Percentiles rank a stretch among this genome's conserved stretches.
Conservation (phyloP, 805 yeast genomes). For the Saccharomycopsis fodiens region DNA sequence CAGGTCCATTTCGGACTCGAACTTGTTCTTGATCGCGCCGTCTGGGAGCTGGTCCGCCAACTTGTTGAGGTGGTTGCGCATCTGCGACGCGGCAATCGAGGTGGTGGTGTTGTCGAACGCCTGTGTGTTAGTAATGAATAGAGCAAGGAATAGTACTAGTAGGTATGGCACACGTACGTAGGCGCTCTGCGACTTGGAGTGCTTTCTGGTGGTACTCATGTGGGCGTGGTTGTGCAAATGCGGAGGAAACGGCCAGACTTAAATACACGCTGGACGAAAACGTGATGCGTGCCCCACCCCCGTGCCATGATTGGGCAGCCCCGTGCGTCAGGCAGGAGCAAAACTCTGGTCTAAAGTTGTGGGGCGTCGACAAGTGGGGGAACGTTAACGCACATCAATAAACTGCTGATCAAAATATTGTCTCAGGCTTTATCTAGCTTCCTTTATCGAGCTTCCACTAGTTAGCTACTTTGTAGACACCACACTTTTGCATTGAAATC, state of each 20-base stretch:
- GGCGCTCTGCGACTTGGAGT: conserved; percentile 63
- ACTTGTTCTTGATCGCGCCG: conserved; percentile 40
- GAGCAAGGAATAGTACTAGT: neutral
- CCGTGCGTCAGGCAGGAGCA: too few species aligned
- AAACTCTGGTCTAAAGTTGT: too few species aligned
- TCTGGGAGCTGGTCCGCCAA: conserved; percentile 71
- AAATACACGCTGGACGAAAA: neutral
- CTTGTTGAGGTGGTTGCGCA: conserved; percentile 91
- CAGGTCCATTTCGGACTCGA: conserved; percentile 90
- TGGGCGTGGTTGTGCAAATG: neutral
- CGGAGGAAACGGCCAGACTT: neutral
- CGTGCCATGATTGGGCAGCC: neutral
- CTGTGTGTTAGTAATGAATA: conserved; percentile 27
- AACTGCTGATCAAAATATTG: too few species aligned
- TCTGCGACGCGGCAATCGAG: conserved; percentile 92
- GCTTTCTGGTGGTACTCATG: conserved; percentile 38
- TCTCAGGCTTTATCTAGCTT: too few species aligned
- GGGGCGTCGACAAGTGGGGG: too few species aligned
- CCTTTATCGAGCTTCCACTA: too few species aligned
- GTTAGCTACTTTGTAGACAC: too few species aligned
- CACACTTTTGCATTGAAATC: too few species aligned
- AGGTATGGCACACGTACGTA: conserved; percentile 38
- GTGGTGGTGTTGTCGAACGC: conserved; percentile 94
- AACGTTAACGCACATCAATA: too few species aligned
- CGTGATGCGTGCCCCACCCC: neutral